Base-by-base conservation (phyloP, 805 yeast species). In the Kodamaea leandrae region DNA sequence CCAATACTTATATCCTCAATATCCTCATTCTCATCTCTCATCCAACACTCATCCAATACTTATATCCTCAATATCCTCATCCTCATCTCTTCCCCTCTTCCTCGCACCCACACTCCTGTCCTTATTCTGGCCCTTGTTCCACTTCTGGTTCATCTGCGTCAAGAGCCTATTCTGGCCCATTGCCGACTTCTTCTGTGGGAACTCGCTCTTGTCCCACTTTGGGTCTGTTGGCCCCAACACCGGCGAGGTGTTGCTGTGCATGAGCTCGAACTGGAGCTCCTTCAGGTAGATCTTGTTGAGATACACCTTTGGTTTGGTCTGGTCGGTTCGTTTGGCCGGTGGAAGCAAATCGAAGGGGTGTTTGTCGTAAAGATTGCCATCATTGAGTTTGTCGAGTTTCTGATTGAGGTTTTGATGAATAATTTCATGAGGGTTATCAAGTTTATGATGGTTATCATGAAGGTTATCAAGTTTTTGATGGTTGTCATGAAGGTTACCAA, bases 201-300 rank as follows among this genome's bases (percentile, higher is more conserved):
- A 30, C 7, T 30, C 33, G 18, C 14, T 18, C 12, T 16, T 16
- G 6, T 30, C 13, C 33, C 33, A 30, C 20, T 8, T 16, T 7
- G 33, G 5, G 7, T 30, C 33, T 17, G 42, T 44, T 37, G 37
- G 52, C 19, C 38, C 43, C 20, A 38, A 35, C 4, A 39, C 36
- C 21, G 45, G 45, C 12, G 48, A 37, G 7, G 32, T 49, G 29
- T 42, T 42, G 33, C 46, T 43, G 13, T 51, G 46, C 12, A 53
- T 43, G 9, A 68, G 49, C 51, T 69, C 74, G 13, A 65, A 39
- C 45, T 68, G 71, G 6, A 69, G 47, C 27, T 68, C 74, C 46
- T 68, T 69, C 15, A 69, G 61, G 39, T 56, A 57, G 1, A 65
- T 44, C 44, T 60, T 61, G 41, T 65, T 67, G 37, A 65, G 44